Percentiles rank a stretch among this genome's conserved stretches.
These are phyloP conservation scores for Moringa oleifera DNA, from an alignment of 345 rosid genomes.

Conservation along the genomic window DNA sequence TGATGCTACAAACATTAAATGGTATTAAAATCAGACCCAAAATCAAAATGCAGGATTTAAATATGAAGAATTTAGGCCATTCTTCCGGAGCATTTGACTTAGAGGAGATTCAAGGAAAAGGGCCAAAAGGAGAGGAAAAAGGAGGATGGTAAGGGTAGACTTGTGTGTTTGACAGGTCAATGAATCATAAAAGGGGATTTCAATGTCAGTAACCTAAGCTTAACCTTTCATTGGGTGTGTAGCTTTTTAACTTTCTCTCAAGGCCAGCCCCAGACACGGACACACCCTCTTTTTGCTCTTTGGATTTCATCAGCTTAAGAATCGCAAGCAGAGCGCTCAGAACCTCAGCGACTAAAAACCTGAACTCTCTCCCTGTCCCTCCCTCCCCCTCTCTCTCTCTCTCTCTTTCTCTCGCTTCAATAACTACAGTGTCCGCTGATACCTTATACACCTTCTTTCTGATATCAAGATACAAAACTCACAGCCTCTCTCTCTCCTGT, in stretches of 20 bases:
- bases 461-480: constrained; percentile 18
- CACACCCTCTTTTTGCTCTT: constrained; percentile 7
- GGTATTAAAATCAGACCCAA: not conserved
- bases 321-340: constrained; percentile 26
- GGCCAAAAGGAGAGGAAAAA: not conserved
- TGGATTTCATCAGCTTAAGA: constrained; percentile 17
- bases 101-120: constrained; percentile 1
- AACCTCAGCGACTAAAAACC: constrained; percentile 20
- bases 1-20: constrained; percentile 6
- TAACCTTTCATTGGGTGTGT: not conserved
- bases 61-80: not conserved
- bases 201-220: not conserved
- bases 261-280: not conserved
- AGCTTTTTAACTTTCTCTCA: no score
- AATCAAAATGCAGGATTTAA: not conserved
- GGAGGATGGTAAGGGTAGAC: not conserved
- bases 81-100: constrained; percentile 10
- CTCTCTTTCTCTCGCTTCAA: constrained; percentile 24
- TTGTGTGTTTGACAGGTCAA: constrained; percentile 26
- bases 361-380: constrained; percentile 9
- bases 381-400: no score
- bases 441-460: constrained; percentile 16
- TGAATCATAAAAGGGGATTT: constrained; percentile 21
- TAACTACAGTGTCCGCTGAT: constrained; percentile 28
- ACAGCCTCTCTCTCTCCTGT: constrained; percentile 10